Evolutionary conservation across 495 filamentous ascomycete genomes (phyloP).

Genomic region (Amniculicola lignicola): DNA sequence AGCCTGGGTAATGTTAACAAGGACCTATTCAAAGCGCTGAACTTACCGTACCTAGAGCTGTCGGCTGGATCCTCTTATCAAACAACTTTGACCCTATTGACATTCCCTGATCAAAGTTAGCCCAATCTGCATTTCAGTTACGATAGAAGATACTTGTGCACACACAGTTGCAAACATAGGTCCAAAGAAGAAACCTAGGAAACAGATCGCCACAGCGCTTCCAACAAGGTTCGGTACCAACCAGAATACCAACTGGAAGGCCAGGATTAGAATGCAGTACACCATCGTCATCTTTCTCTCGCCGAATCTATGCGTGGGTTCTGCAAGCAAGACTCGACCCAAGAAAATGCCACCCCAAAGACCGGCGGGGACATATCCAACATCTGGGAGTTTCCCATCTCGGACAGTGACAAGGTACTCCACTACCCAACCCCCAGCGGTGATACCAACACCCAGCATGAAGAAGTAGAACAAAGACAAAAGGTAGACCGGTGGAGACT

Average conservation of each 20-base stretch:
- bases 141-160: neutral
- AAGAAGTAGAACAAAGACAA: constrained; percentile 31
- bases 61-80: constrained; percentile 8
- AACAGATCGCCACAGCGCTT: constrained; percentile 18
- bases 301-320: constrained; percentile 54
- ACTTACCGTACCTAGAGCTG: constrained; percentile 12
- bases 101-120: constrained; percentile 13
- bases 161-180: constrained; percentile 31
- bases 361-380: constrained; percentile 29
- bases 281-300: constrained; percentile 50
- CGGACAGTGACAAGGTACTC: constrained; percentile 31
- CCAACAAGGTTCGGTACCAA: constrained; percentile 35
- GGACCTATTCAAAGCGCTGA: neutral
- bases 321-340: constrained; percentile 51
- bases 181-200: constrained; percentile 28
- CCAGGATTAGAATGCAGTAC: constrained; percentile 54
- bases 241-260: constrained; percentile 59
- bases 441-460: constrained; percentile 30
- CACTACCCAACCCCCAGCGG: constrained; percentile 34
- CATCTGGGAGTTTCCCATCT: constrained; percentile 35
- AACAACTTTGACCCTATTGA: constrained; percentile 28
- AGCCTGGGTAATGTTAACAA: constrained; percentile 1
- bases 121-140: neutral
- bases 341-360: constrained; percentile 33
- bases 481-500: constrained; percentile 20